A percentile compares a stretch with the other conserved stretches of the same genome.
These are phyloP conservation scores for Lasiodiplodia gonubiensis DNA, from an alignment of 2,329 filamentous ascomycete species.

Conservation along the genomic window DNA sequence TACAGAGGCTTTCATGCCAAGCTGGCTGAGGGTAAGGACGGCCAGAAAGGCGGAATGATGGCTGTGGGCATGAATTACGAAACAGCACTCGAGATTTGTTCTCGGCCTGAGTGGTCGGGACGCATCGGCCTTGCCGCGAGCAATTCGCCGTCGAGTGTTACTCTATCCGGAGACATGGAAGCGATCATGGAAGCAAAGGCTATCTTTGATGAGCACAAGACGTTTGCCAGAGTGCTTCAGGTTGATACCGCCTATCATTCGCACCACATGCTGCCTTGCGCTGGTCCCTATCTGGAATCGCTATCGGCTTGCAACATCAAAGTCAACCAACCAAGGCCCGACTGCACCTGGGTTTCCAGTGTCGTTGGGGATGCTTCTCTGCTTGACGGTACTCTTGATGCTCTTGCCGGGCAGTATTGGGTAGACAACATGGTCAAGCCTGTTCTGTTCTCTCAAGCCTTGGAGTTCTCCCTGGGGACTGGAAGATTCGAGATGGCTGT, in stretches of 20 bases:
- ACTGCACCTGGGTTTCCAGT: constrained; percentile 4
- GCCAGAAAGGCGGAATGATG: constrained; percentile 42
- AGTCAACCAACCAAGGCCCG: background rate
- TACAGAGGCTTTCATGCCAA: constrained; percentile 33
- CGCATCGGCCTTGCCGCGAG: constrained; percentile 35
- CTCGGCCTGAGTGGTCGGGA: constrained; percentile 30
- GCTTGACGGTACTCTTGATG: background rate
- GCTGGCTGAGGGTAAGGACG: constrained; percentile 13
- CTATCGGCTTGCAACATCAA: constrained; percentile 6
- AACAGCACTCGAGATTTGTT: background rate
- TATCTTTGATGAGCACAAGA: constrained; percentile 28
- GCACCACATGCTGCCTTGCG: constrained; percentile 31
- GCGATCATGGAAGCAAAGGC: constrained; percentile 27
- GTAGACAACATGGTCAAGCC: constrained; percentile 53
- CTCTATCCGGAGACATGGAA: constrained; percentile 34
- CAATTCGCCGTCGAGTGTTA: constrained; percentile 35
- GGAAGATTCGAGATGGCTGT: constrained; percentile 46
- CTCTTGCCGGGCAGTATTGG: constrained; percentile 50
- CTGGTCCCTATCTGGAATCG: constrained; percentile 3
- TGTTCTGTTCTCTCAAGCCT: constrained; percentile 49
- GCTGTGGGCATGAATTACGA: constrained; percentile 32
- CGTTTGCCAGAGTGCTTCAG: constrained; percentile 31
- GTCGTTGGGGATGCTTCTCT: background rate
- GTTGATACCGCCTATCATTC: constrained; percentile 35
- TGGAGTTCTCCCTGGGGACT: constrained; percentile 28